Conservation (phyloP, 169 alveolate genomes). For the Plasmodium chabaudi region DNA sequence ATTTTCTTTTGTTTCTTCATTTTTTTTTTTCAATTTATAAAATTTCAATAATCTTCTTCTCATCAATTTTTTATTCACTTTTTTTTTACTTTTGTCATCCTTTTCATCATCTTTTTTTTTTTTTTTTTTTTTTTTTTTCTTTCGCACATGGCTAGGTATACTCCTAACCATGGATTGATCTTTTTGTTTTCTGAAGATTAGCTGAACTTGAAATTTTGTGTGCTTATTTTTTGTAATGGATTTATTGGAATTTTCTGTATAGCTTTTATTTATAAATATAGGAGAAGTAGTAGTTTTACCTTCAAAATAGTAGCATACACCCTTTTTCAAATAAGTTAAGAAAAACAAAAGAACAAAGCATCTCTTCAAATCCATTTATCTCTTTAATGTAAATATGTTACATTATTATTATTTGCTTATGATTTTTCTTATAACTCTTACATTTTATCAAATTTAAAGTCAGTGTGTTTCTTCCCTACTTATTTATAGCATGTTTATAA, state of each 20-base stretch:
- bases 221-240: constrained; percentile 5
- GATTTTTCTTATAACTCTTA: neutral
- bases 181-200: constrained; percentile 70
- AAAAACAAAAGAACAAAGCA: constrained; percentile 26
- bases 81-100: constrained; percentile 29
- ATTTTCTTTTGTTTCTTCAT: constrained; percentile 66
- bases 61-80: constrained; percentile 72
- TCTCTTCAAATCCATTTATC: constrained; percentile 65
- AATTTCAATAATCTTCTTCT: constrained; percentile 61
- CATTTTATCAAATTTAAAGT: neutral
- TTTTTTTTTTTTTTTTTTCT: constrained; percentile 61
- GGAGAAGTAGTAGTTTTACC: neutral
- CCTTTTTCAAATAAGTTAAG: constrained; percentile 11
- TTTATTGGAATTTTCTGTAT: constrained; percentile 10
- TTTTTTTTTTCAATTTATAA: constrained; percentile 71
- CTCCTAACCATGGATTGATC: constrained; percentile 77
- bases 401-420: neutral
- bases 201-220: constrained; percentile 36
- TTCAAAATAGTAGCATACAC: constrained; percentile 11
- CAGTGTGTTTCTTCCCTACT: too few species aligned
- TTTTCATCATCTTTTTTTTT: constrained; percentile 32
- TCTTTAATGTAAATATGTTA: constrained; percentile 1
- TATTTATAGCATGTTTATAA: too few species aligned
- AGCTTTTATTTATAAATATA: constrained; percentile 9
- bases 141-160: constrained; percentile 71